Percentiles rank a stretch among this genome's conserved stretches.
Evolutionary conservation across 306 rosid genomes (phyloP).

Genomic region (Lathyrus tuberosus): DNA sequence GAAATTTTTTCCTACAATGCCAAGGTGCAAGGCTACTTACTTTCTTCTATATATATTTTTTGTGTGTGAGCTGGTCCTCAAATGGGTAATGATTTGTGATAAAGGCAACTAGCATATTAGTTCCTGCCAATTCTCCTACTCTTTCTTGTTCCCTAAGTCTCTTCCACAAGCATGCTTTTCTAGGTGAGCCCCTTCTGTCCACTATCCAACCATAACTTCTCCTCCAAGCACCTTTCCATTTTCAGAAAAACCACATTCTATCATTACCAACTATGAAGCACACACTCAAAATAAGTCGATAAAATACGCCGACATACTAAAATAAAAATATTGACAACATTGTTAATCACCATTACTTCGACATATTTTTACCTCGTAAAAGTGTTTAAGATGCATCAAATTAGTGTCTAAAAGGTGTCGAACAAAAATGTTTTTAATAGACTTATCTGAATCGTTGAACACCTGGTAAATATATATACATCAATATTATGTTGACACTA

Average conservation of each 20-base stretch:
- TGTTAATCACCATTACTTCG: too few species aligned
- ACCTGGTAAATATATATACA: neutral
- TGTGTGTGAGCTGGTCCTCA: constrained; percentile 38
- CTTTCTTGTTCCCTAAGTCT: constrained; percentile 68
- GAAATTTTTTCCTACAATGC: constrained; percentile 37
- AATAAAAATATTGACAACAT: neutral
- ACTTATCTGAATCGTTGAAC: neutral
- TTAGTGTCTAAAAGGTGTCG: neutral
- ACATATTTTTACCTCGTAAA: too few species aligned
- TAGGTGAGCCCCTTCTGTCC: constrained; percentile 68
- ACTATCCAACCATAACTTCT: constrained; percentile 65
- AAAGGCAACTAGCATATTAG: constrained; percentile 51
- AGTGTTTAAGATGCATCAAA: neutral
- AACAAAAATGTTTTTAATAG: neutral
- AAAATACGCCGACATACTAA: neutral
- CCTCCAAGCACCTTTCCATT: constrained; percentile 63
- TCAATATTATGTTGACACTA: too few species aligned
- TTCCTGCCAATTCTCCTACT: constrained; percentile 63
- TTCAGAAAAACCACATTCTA: constrained; percentile 40
- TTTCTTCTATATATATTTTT: constrained; percentile 31
- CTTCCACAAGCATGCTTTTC: constrained; percentile 43
- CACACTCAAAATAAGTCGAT: neutral
- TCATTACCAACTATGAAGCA: constrained; percentile 31
- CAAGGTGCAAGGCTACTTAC: constrained; percentile 49
- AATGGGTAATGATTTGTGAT: constrained; percentile 48